A percentile compares a stretch with the other conserved stretches of the same genome.
Conservation (phyloP, 75 land plant species). For the Sequoiadendron giganteum region DNA sequence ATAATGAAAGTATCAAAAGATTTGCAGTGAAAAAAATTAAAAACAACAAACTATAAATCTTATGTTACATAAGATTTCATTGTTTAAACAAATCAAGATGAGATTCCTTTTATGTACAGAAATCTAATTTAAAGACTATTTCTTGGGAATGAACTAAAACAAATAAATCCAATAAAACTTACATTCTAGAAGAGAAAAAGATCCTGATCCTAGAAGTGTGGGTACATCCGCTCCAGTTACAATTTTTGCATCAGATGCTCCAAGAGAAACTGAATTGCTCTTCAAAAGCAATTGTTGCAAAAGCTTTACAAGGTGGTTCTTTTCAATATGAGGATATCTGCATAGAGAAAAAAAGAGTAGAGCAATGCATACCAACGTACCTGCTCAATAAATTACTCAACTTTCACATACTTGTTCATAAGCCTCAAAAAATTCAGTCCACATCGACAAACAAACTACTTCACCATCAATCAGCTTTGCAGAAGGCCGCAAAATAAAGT, state of each 20-base stretch:
- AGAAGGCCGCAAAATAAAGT: not conserved
- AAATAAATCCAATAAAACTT: slow-evolving; percentile 20
- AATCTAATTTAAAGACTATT: not conserved
- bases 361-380: not conserved
- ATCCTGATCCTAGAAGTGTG: slow-evolving; percentile 76
- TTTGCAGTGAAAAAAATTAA: not conserved
- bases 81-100: not conserved
- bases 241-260: slow-evolving; percentile 29
- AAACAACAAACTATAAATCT: not conserved
- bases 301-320: slow-evolving; percentile 84
- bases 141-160: not conserved
- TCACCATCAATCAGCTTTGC: not conserved
- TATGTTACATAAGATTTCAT: not conserved
- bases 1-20: not conserved
- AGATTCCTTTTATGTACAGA: not conserved
- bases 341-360: slow-evolving; percentile 10
- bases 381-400: slow-evolving; percentile 9
- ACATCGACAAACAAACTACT: not conserved
- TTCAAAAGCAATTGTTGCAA: slow-evolving; percentile 72
- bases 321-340: slow-evolving; percentile 78
- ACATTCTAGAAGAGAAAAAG: slow-evolving; percentile 86
- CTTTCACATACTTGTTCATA: not conserved
- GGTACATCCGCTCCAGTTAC: slow-evolving; percentile 89
- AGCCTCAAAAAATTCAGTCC: not conserved
- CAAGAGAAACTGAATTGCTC: slow-evolving; percentile 30